Percentiles rank a stretch among this genome's conserved stretches.
Conservation (phyloP, 2,329 filamentous ascomycete genomes). For the Aspergillus pseudoviridinutans region DNA sequence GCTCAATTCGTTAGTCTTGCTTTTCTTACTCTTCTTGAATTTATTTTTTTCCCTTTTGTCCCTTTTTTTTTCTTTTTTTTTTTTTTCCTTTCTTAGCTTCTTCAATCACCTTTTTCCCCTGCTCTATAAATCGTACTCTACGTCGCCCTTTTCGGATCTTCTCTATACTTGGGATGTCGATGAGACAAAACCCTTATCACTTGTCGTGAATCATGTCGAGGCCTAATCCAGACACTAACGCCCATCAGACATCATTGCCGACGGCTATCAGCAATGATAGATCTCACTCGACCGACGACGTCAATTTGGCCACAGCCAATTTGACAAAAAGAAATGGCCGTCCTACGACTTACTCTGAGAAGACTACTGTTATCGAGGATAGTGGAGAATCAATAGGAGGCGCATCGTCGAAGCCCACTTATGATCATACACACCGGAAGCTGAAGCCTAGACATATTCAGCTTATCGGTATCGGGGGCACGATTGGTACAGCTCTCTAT, state of each 20-base stretch:
- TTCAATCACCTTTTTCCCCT: background rate
- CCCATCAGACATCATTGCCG: conserved; percentile 10
- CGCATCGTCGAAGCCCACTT: conserved; percentile 20
- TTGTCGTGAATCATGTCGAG: conserved; percentile 3
- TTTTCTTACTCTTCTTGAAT: background rate
- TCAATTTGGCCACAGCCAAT: conserved; percentile 10
- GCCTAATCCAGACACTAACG: background rate
- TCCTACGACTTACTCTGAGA: conserved; percentile 12
- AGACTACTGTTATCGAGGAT: conserved; percentile 13
- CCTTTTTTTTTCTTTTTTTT: background rate
- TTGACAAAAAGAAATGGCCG: conserved; percentile 8
- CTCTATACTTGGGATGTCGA: background rate
- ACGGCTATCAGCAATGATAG: conserved; percentile 15
- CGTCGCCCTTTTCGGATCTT: background rate
- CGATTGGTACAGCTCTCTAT: conserved; percentile 43
- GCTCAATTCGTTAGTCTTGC: background rate
- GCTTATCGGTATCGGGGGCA: conserved; percentile 46
- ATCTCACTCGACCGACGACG: conserved; percentile 8
- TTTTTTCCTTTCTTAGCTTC: conserved; percentile 1
- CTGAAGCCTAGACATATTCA: conserved; percentile 45
- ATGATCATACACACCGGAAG: conserved; percentile 38
- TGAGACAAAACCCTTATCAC: background rate
- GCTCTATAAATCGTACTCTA: background rate
- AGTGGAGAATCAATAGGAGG: conserved; percentile 20
- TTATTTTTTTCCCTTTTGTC: background rate